Conservation (phyloP, 164 flowering plant genomes). For the Cinnamomum chago region DNA sequence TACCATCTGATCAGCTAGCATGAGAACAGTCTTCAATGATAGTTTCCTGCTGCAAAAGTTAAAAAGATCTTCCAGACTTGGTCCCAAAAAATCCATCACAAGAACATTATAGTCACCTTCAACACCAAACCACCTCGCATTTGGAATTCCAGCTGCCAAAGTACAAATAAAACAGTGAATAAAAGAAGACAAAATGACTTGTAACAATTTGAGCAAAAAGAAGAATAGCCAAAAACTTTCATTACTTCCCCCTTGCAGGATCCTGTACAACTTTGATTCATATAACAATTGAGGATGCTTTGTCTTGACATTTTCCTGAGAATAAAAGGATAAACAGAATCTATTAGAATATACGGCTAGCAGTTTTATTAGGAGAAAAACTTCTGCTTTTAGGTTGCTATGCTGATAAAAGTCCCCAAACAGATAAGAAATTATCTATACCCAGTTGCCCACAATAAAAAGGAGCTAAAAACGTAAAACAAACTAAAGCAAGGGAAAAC, state of each 20-base stretch:
- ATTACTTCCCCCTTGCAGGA: slow-evolving; percentile 93
- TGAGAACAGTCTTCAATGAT: slow-evolving; percentile 78
- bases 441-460: too few relatives aligned
- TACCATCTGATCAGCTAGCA: slow-evolving; percentile 97
- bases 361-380: neutral
- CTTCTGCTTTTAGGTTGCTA: neutral
- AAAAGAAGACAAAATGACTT: neutral
- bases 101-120: slow-evolving; percentile 90
- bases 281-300: slow-evolving; percentile 86
- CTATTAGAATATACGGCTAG: neutral
- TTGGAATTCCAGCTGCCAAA: slow-evolving; percentile 77
- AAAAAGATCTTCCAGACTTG: slow-evolving; percentile 85
- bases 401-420: neutral
- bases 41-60: slow-evolving; percentile 85
- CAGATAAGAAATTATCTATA: neutral
- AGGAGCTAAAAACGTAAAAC: too few relatives aligned
- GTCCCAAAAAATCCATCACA: slow-evolving; percentile 89
- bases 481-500: too few relatives aligned
- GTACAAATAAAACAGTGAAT: slow-evolving; percentile 2
- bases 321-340: neutral
- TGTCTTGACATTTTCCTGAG: slow-evolving; percentile 85
- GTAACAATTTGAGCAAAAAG: neutral
- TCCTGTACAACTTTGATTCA: slow-evolving; percentile 82
- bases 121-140: slow-evolving; percentile 89
- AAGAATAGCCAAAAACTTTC: slow-evolving; percentile 5